These are phyloP conservation scores for Basipetospora chlamydospora DNA, from an alignment of 2,329 filamentous ascomycete genomes.

Conservation along the genomic window DNA sequence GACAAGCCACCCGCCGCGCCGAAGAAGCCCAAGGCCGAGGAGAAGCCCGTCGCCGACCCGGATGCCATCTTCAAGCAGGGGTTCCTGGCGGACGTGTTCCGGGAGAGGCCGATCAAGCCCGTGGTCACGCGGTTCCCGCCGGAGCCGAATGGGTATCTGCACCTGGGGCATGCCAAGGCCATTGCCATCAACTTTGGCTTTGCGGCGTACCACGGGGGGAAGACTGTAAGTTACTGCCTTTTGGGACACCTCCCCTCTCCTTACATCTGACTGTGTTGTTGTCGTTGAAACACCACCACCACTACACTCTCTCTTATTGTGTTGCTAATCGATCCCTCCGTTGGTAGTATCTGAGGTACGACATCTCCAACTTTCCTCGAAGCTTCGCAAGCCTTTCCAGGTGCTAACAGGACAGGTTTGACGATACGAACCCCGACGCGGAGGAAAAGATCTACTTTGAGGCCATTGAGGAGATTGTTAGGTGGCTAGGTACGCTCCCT, in stretches of 20 bases:
- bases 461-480: constrained; percentile 76
- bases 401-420: constrained; percentile 58
- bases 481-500: constrained; percentile 50
- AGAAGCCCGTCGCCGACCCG: too few species aligned
- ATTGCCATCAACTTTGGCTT: constrained; percentile 97
- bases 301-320: too few species aligned
- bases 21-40: too few species aligned
- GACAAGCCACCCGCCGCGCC: too few species aligned
- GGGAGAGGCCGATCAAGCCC: constrained; percentile 40
- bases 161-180: constrained; percentile 89
- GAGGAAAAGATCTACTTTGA: constrained; percentile 83
- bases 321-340: too few species aligned
- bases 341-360: too few species aligned
- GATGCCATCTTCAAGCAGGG: constrained; percentile 69
- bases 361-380: too few species aligned
- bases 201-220: constrained; percentile 66
- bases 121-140: constrained; percentile 65
- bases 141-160: constrained; percentile 85
- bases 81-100: constrained; percentile 59
- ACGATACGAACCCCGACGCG: constrained; percentile 90
- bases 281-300: too few species aligned
- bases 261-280: too few species aligned
- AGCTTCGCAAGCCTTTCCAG: too few species aligned
- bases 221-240: too few species aligned
- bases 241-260: too few species aligned